phyloP scores from a whole-genome alignment of 495 filamentous ascomycete species.

The Cladorrhinum samala region DNA sequence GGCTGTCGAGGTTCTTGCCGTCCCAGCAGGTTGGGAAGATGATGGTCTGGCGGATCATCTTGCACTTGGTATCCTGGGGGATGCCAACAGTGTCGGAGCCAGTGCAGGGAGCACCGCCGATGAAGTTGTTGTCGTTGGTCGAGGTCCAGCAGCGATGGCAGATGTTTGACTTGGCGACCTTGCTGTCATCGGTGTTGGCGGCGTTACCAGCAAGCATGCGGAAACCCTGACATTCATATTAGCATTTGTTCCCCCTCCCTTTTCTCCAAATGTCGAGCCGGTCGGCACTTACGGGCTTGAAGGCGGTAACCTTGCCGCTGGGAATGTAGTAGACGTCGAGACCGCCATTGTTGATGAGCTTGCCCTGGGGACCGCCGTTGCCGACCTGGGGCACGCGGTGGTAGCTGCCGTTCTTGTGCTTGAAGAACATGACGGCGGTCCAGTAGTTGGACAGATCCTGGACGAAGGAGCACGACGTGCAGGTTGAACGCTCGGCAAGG shows the following conservation, averaged over 20 bases:
- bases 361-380: constrained; percentile 53
- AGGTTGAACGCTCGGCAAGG: constrained; percentile 52
- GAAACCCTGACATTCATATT: constrained; percentile 52
- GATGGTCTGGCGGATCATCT: constrained; percentile 53
- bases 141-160: constrained; percentile 53
- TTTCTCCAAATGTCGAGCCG: too few relatives aligned
- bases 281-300: constrained; percentile 52
- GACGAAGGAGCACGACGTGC: constrained; percentile 63
- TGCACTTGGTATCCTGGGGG: constrained; percentile 43
- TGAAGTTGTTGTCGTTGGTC: constrained; percentile 39
- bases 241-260: too few relatives aligned
- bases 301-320: constrained; percentile 44
- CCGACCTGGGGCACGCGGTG: constrained; percentile 59
- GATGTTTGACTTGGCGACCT: constrained; percentile 46
- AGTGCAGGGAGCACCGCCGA: constrained; percentile 42
- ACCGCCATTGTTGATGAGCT: constrained; percentile 60
- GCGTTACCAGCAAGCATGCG: constrained; percentile 46
- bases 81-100: constrained; percentile 52
- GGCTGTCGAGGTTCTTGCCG: constrained; percentile 50
- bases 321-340: constrained; percentile 41
- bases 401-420: constrained; percentile 65
- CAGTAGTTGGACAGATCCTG: constrained; percentile 77
- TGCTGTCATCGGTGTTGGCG: constrained; percentile 41
- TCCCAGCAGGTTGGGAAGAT: constrained; percentile 58
- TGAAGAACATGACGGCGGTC: constrained; percentile 58